Evolutionary conservation across 148 eudicot species (phyloP).

Genomic region (Fagopyrum esculentum): DNA sequence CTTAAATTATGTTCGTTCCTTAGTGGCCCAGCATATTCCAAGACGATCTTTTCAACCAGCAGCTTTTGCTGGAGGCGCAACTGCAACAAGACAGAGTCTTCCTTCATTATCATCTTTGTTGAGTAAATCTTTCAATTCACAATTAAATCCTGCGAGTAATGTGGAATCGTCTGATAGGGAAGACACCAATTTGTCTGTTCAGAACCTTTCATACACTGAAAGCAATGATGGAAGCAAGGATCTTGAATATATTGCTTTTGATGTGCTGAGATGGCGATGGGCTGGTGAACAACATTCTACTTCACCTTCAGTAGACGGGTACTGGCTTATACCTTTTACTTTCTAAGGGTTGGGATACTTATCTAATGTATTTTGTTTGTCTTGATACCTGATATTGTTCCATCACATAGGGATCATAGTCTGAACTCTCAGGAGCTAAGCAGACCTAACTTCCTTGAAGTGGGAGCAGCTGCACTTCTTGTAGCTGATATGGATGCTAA

Average conservation of each 20-base stretch:
- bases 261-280: slow-evolving; percentile 96
- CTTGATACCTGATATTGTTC: slow-evolving; percentile 14
- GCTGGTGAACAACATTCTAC: slow-evolving; percentile 57
- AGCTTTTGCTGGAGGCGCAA: slow-evolving; percentile 73
- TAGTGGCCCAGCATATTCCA: slow-evolving; percentile 84
- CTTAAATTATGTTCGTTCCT: slow-evolving; percentile 86
- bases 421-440: slow-evolving; percentile 49
- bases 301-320: slow-evolving; percentile 60
- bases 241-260: slow-evolving; percentile 62
- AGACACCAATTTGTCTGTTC: slow-evolving; percentile 55
- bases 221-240: slow-evolving; percentile 52
- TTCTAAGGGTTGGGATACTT: neutral
- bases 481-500: slow-evolving; percentile 80
- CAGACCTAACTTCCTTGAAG: slow-evolving; percentile 75
- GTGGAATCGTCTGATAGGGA: slow-evolving; percentile 63
- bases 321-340: slow-evolving; percentile 14
- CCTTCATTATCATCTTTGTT: slow-evolving; percentile 82
- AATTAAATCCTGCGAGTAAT: slow-evolving; percentile 58
- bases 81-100: slow-evolving; percentile 82
- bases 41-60: slow-evolving; percentile 84
- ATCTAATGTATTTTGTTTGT: neutral
- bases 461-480: slow-evolving; percentile 95
- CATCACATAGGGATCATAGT: slow-evolving; percentile 49
- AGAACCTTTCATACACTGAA: slow-evolving; percentile 56
- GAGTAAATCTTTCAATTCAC: slow-evolving; percentile 90